Evolutionary conservation across 768 basidiomycete species (phyloP).

Genomic region (Phaeolepiota aurea): DNA sequence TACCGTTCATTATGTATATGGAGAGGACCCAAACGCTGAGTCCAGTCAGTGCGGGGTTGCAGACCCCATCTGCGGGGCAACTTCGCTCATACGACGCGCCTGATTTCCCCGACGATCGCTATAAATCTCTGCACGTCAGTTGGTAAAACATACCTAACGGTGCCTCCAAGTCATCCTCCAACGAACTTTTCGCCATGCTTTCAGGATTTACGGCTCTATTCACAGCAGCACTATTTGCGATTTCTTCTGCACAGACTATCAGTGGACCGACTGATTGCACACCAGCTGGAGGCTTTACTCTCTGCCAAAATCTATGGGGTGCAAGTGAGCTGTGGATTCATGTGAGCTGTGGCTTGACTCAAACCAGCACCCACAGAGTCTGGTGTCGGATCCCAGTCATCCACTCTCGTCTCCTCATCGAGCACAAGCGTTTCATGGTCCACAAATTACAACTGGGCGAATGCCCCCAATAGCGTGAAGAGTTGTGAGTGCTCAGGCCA

Average conservation of each 20-base stretch:
- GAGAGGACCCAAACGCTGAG: too few relatives aligned
- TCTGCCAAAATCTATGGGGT: conserved; percentile 57
- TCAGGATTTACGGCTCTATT: too few relatives aligned
- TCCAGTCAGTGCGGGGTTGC: too few relatives aligned
- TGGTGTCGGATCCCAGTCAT: conserved; percentile 40
- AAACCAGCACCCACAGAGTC: conserved; percentile 15
- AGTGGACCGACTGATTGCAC: conserved; percentile 35
- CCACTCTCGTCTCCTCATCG: conserved; percentile 32
- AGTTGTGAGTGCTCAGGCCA: conserved; percentile 30
- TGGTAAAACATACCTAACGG: too few relatives aligned
- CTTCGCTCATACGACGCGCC: too few relatives aligned
- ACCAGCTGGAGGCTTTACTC: conserved; percentile 36
- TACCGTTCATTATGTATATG: too few relatives aligned
- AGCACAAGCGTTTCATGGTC: conserved; percentile 40
- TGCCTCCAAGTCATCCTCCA: too few relatives aligned
- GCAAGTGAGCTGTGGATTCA: conserved; percentile 17
- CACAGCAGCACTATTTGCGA: not conserved
- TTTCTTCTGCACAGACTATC: conserved; percentile 26
- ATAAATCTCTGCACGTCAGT: too few relatives aligned
- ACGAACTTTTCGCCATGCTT: too few relatives aligned
- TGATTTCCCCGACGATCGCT: too few relatives aligned
- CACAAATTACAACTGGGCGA: conserved; percentile 45
- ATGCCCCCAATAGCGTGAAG: conserved; percentile 43
- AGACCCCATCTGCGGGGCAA: too few relatives aligned
- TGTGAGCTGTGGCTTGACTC: not conserved